A percentile compares a stretch with the other conserved stretches of the same genome.
These are phyloP conservation scores for Rhodocollybia butyracea DNA, from an alignment of 768 basidiomycete genomes.

Conservation along the genomic window DNA sequence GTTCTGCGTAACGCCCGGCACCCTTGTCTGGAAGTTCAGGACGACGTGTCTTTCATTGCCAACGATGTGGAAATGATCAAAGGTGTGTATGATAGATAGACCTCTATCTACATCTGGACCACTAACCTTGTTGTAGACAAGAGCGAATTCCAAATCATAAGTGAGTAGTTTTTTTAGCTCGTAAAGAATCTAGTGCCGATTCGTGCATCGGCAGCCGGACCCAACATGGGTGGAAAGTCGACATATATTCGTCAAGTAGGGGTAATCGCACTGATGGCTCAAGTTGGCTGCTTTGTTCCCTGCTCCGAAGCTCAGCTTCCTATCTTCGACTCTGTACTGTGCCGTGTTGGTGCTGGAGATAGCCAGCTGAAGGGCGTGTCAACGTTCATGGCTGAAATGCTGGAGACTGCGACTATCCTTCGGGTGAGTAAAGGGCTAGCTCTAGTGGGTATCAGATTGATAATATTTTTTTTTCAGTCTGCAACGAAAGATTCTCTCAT, in stretches of 20 bases:
- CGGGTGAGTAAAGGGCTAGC: slow-evolving; percentile 44
- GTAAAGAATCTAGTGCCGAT: neutral
- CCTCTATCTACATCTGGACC: neutral
- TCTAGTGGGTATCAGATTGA: neutral
- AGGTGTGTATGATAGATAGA: slow-evolving; percentile 42
- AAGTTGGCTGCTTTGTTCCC: slow-evolving; percentile 93
- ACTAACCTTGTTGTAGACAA: slow-evolving; percentile 40
- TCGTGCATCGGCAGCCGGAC: slow-evolving; percentile 60
- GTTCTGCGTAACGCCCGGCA: slow-evolving; percentile 85
- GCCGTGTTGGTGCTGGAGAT: slow-evolving; percentile 96
- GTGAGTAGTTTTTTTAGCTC: slow-evolving; percentile 33
- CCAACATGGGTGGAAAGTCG: slow-evolving; percentile 99
- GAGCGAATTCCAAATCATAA: slow-evolving; percentile 95
- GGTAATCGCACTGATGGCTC: slow-evolving; percentile 95
- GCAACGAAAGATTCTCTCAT: slow-evolving; percentile 91
- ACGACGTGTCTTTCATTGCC: slow-evolving; percentile 91
- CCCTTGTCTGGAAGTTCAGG: slow-evolving; percentile 95
- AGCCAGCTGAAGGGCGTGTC: slow-evolving; percentile 97
- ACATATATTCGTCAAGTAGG: slow-evolving; percentile 96
- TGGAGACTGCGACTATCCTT: slow-evolving; percentile 95
- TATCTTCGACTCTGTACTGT: slow-evolving; percentile 93
- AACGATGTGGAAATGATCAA: slow-evolving; percentile 96
- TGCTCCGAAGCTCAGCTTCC: slow-evolving; percentile 84
- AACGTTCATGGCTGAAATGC: slow-evolving; percentile 99
- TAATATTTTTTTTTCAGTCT: slow-evolving; percentile 46